Evolutionary conservation across 805 yeast genomes (phyloP), one percentile per base, ranked within the genome.

Genomic region (Zygoascus biomembranicola): DNA sequence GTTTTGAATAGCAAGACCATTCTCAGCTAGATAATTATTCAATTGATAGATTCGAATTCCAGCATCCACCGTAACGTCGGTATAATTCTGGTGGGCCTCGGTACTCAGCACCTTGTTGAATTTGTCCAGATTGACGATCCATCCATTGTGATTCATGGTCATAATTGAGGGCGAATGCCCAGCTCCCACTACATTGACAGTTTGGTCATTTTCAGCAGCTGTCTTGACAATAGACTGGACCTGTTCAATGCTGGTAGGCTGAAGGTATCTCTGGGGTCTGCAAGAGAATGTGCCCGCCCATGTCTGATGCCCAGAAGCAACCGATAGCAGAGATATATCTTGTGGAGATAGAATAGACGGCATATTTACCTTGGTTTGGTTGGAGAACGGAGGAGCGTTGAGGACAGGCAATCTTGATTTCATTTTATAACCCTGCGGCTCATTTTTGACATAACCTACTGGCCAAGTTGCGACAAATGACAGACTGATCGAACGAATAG

Each of bases 81-180:
- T 86, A 66, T 74, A 92, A 8, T 64, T 68, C 1, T 62, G 64
- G 13, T 59, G 50, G 11, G 52, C 19, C 19, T 51, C 53, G 31
- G 61, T 49, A 19, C 23, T 44, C 26, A 84, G 60, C 18, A 89
- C 80, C n/a, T 67, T 63, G 66, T 81, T 79, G 66, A 86, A 77
- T 54, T 80, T 80, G 69, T 92, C 98, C 63, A 92, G 75, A 66
- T 87, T 90, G 57, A 95, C 79, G 18, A 94, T 71, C 96, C 97
- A 90, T 54, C 87, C 94, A 32, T 74, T 71, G 9, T 46, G 37
- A 3, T 96, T 86, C 85, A 90, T 84, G 51, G 96, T 88, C 70
- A 94, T 71, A 64, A 83, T 90, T 44, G 95, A 85, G 0, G 99
- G 99, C 8, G 97, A 90, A 66, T 94, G 98, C 32, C 96, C 97